Evolutionary conservation across 208 protist genomes (phyloP).

Genomic region (Crithidia thermophila): DNA sequence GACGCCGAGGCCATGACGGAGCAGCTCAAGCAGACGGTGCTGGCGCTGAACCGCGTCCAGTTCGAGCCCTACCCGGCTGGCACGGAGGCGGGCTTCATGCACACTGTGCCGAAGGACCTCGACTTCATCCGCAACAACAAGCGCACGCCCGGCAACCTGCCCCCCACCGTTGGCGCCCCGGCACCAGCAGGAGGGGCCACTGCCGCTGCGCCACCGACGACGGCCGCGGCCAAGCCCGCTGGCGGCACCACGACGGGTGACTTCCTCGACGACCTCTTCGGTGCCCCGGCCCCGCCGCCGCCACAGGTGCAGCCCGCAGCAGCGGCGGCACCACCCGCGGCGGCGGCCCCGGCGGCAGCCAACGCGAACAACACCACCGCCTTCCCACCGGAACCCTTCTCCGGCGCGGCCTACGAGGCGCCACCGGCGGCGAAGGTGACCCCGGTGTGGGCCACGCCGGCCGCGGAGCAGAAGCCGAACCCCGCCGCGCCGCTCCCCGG

Average conservation of each 20-base stretch:
- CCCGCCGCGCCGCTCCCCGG: conserved; percentile 7
- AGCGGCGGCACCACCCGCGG: not conserved
- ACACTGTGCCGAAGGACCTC: conserved; percentile 79
- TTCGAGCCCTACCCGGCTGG: conserved; percentile 85
- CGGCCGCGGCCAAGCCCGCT: not conserved
- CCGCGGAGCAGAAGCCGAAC: conserved; percentile 2
- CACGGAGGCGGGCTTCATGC: conserved; percentile 67
- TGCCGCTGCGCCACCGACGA: not conserved
- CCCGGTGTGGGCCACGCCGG: conserved; percentile 44
- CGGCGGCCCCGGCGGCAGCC: not conserved
- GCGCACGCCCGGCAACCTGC: conserved; percentile 47
- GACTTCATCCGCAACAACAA: conserved; percentile 78
- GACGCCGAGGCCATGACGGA: conserved; percentile 72
- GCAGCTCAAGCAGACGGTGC: conserved; percentile 64
- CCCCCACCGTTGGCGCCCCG: conserved; percentile 27
- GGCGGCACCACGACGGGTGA: conserved; percentile 27
- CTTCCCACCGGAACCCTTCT: conserved; percentile 16
- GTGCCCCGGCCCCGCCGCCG: conserved; percentile 24
- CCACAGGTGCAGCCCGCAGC: conserved; percentile 16
- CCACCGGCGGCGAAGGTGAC: conserved; percentile 40
- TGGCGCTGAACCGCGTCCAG: conserved; percentile 83
- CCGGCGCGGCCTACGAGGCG: conserved; percentile 25
- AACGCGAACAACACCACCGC: not conserved
- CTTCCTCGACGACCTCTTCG: conserved; percentile 87
- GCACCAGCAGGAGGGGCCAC: conserved; percentile 1